Conservation (phyloP, 169 alveolate species). For the Eimeria mitis region DNA sequence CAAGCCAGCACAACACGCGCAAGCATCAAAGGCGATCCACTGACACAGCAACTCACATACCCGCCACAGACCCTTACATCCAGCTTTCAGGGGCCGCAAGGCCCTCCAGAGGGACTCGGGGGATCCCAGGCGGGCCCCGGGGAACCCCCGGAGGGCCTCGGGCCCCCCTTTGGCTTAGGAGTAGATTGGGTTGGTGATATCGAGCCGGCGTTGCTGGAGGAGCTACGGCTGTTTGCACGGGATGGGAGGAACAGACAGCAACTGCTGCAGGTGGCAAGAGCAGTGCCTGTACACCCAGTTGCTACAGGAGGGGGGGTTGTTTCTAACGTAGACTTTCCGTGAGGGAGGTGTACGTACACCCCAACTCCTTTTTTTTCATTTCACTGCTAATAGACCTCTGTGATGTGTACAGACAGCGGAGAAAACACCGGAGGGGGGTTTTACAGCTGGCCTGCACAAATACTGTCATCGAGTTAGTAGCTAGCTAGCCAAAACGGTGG, state of each 20-base stretch:
- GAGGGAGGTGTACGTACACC: background rate
- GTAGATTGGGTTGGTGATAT: background rate
- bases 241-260: constrained; percentile 10
- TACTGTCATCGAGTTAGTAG: too few species aligned
- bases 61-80: too few species aligned
- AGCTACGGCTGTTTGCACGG: background rate
- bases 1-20: too few species aligned
- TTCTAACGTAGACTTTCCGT: background rate
- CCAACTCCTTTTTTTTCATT: background rate
- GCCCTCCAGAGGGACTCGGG: background rate
- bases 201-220: constrained; percentile 1
- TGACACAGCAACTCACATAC: too few species aligned
- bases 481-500: too few species aligned
- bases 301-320: background rate
- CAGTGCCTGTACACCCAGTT: constrained; percentile 30
- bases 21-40: too few species aligned
- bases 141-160: background rate
- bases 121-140: background rate
- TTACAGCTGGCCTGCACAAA: too few species aligned
- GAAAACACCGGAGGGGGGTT: too few species aligned
- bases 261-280: constrained; percentile 13
- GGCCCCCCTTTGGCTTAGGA: background rate
- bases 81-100: too few species aligned
- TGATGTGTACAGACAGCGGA: background rate
- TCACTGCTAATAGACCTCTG: background rate